Evolutionary conservation across 2,329 filamentous ascomycete species (phyloP).

Genomic region (Diaporthe vaccinii): DNA sequence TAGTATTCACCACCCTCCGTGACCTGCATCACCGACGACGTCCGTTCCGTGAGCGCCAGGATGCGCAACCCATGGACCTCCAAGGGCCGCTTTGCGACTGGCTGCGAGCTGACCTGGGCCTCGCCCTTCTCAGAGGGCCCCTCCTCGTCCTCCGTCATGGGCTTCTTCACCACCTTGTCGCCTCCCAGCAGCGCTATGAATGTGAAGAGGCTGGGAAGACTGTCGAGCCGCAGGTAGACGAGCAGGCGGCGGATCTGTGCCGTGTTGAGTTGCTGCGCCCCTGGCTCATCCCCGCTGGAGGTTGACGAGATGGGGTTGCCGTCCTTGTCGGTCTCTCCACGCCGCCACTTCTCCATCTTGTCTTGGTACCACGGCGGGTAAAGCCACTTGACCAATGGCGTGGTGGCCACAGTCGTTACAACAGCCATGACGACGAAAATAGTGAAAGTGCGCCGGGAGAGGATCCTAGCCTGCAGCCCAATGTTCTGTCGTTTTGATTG

Average conservation of each 20-base stretch:
- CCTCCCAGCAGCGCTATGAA: slow-evolving; percentile 83
- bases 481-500: slow-evolving; percentile 65
- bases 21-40: slow-evolving; percentile 95
- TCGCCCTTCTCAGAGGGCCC: slow-evolving; percentile 45
- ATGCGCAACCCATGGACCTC: slow-evolving; percentile 89
- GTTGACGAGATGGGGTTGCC: slow-evolving; percentile 55
- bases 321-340: slow-evolving; percentile 92
- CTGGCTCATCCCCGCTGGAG: slow-evolving; percentile 44
- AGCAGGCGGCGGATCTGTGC: slow-evolving; percentile 73
- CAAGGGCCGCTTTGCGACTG: slow-evolving; percentile 63
- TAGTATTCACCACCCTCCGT: slow-evolving; percentile 83
- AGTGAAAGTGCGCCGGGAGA: slow-evolving; percentile 86
- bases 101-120: slow-evolving; percentile 42
- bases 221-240: slow-evolving; percentile 87
- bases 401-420: slow-evolving; percentile 83
- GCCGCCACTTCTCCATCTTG: slow-evolving; percentile 71
- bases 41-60: slow-evolving; percentile 89
- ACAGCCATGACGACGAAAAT: slow-evolving; percentile 97
- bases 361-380: slow-evolving; percentile 77
- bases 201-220: slow-evolving; percentile 83
- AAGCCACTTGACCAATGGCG: slow-evolving; percentile 78
- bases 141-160: slow-evolving; percentile 37
- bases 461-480: slow-evolving; percentile 84
- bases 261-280: slow-evolving; percentile 50
- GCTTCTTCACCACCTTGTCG: slow-evolving; percentile 43